Conservation (phyloP, 2,329 filamentous ascomycete species). For the Penicillium polonicum region DNA sequence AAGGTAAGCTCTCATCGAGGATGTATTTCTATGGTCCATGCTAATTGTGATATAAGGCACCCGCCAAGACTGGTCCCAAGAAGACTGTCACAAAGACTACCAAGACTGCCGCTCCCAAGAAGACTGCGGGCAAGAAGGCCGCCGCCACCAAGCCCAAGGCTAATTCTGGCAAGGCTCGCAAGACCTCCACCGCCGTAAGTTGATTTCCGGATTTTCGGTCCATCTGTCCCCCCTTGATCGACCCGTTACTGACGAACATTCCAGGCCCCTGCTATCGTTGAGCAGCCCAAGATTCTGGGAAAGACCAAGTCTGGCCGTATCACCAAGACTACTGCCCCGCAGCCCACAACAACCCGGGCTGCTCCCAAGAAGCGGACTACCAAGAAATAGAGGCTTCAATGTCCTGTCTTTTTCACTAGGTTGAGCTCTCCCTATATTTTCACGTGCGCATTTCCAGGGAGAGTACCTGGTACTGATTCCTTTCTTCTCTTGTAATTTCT, state of each 20-base stretch:
- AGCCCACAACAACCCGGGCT: slow-evolving; percentile 39
- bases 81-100: slow-evolving; percentile 45
- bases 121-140: slow-evolving; percentile 49
- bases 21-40: neutral
- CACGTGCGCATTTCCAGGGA: slow-evolving; percentile 27
- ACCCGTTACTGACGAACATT: slow-evolving; percentile 21
- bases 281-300: slow-evolving; percentile 67
- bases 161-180: slow-evolving; percentile 55
- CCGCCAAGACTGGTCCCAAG: slow-evolving; percentile 41
- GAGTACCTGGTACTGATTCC: slow-evolving; percentile 7
- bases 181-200: slow-evolving; percentile 47
- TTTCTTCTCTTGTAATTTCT: slow-evolving; percentile 29
- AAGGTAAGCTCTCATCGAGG: slow-evolving; percentile 17
- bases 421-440: slow-evolving; percentile 20
- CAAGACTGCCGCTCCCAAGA: slow-evolving; percentile 44
- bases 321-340: slow-evolving; percentile 62
- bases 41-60: slow-evolving; percentile 31
- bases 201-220: neutral
- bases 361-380: slow-evolving; percentile 48
- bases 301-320: slow-evolving; percentile 88
- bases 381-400: slow-evolving; percentile 42
- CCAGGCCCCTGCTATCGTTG: slow-evolving; percentile 65
- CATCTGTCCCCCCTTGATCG: neutral
- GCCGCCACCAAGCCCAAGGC: slow-evolving; percentile 54
- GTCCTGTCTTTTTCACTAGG: slow-evolving; percentile 16